A percentile compares a stretch with the other conserved stretches of the same genome.
These are phyloP conservation scores for Rhododendron ferrugineum DNA, from an alignment of 148 eudicot genomes.

Conservation along the genomic window DNA sequence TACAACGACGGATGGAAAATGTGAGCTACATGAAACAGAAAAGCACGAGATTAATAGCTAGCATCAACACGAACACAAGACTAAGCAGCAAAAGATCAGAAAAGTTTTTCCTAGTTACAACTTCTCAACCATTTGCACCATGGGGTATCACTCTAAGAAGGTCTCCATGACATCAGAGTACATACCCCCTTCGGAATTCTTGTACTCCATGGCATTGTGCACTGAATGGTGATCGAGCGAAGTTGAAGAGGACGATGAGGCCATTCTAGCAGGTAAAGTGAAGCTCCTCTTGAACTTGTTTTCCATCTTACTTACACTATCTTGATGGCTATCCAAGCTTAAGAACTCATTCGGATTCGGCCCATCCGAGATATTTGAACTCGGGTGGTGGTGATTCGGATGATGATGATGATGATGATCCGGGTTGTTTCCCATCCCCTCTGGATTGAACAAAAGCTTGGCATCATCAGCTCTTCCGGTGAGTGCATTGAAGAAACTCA, in stretches of 20 bases:
- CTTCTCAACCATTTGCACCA: not conserved
- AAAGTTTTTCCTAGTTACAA: slow-evolving; percentile 36
- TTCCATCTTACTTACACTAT: slow-evolving; percentile 59
- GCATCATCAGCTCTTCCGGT: slow-evolving; percentile 74
- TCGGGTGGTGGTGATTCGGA: not conserved
- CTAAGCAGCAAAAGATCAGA: slow-evolving; percentile 17
- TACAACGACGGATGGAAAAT: slow-evolving; percentile 12
- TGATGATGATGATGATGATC: slow-evolving; percentile 21
- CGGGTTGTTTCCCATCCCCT: slow-evolving; percentile 46
- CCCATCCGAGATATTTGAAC: slow-evolving; percentile 9
- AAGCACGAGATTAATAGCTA: slow-evolving; percentile 11
- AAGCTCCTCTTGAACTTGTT: slow-evolving; percentile 83
- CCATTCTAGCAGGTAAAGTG: slow-evolving; percentile 79
- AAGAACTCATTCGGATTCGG: slow-evolving; percentile 60
- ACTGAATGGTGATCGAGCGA: slow-evolving; percentile 63
- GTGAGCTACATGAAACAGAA: slow-evolving; percentile 4
- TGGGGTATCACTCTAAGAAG: slow-evolving; percentile 44
- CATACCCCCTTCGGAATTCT: slow-evolving; percentile 61
- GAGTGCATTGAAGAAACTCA: slow-evolving; percentile 71
- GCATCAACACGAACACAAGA: slow-evolving; percentile 5
- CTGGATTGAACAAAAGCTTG: slow-evolving; percentile 61
- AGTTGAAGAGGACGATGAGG: slow-evolving; percentile 71
- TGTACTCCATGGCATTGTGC: slow-evolving; percentile 47
- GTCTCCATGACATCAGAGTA: slow-evolving; percentile 92
- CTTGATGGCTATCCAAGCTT: slow-evolving; percentile 61